Conservation (phyloP, 345 rosid genomes). For the Psidium guajava region DNA sequence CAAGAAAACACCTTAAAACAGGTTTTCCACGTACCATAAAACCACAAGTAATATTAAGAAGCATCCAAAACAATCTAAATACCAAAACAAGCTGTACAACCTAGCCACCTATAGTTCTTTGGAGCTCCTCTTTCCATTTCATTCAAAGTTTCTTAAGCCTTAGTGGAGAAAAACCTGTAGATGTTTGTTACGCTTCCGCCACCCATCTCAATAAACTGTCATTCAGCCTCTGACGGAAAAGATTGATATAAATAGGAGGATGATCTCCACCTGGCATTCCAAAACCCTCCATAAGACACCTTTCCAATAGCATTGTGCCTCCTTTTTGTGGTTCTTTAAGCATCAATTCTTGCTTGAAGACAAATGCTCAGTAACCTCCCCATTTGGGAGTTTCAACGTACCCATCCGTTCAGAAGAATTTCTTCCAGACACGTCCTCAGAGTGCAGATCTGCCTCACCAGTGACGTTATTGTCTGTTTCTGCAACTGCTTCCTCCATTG, state of each 20-base stretch:
- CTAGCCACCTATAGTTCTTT: not conserved
- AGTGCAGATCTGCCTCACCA: not conserved
- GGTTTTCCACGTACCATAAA: not conserved
- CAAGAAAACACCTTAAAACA: not conserved
- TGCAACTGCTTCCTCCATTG: not conserved
- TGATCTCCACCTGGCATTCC: not conserved
- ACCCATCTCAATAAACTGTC: not conserved
- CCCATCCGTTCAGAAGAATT: not conserved
- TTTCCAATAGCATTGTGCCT: not conserved
- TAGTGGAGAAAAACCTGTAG: not conserved
- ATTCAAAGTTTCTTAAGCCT: not conserved
- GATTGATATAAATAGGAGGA: not conserved
- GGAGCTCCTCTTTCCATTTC: not conserved
- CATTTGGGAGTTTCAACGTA: not conserved
- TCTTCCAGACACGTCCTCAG: not conserved
- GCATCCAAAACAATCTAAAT: not conserved
- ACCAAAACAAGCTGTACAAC: not conserved
- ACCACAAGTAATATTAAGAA: not conserved
- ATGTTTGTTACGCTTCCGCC: not conserved
- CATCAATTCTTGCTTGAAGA: not conserved
- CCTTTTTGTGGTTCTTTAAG: not conserved
- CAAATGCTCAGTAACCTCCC: not conserved
- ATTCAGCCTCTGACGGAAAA: not conserved
- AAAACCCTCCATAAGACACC: not conserved
- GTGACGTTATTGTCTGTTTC: not conserved